These are phyloP conservation scores for Zygoascus hellenicus DNA, from an alignment of 1,139 yeast species.

Conservation along the genomic window DNA sequence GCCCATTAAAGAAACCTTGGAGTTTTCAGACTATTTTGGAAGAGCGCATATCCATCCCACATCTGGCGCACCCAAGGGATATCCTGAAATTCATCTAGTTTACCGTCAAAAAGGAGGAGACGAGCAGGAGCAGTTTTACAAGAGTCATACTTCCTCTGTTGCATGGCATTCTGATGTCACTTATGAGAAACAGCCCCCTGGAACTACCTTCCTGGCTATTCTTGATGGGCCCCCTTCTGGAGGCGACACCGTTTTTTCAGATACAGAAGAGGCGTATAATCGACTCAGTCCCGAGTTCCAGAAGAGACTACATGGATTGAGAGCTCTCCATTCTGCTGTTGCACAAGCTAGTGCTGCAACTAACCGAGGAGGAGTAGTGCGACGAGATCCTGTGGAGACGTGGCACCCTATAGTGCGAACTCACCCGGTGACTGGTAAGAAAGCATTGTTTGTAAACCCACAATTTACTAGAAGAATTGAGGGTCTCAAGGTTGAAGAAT, in stretches of 20 bases:
- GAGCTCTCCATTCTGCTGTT: constrained; percentile 48
- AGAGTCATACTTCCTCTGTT: constrained; percentile 32
- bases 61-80: constrained; percentile 57
- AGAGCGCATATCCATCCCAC: constrained; percentile 60
- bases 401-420: constrained; percentile 53
- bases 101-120: constrained; percentile 28
- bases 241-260: constrained; percentile 57
- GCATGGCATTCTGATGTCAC: constrained; percentile 57
- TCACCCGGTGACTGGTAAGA: constrained; percentile 53
- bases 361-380: constrained; percentile 43
- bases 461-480: constrained; percentile 52
- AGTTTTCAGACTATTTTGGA: constrained; percentile 52
- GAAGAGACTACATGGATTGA: constrained; percentile 44
- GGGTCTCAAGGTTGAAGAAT: constrained; percentile 53
- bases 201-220: constrained; percentile 50
- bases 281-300: constrained; percentile 51
- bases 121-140: constrained; percentile 21
- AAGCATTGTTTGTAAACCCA: constrained; percentile 47
- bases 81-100: constrained; percentile 60
- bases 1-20: constrained; percentile 45
- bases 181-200: constrained; percentile 61
- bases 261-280: constrained; percentile 51
- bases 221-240: constrained; percentile 50
- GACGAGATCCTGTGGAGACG: constrained; percentile 46
- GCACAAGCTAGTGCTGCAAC: constrained; percentile 45